Base-by-base conservation (phyloP, 345 rosid genomes). In the Mangifera indica region DNA sequence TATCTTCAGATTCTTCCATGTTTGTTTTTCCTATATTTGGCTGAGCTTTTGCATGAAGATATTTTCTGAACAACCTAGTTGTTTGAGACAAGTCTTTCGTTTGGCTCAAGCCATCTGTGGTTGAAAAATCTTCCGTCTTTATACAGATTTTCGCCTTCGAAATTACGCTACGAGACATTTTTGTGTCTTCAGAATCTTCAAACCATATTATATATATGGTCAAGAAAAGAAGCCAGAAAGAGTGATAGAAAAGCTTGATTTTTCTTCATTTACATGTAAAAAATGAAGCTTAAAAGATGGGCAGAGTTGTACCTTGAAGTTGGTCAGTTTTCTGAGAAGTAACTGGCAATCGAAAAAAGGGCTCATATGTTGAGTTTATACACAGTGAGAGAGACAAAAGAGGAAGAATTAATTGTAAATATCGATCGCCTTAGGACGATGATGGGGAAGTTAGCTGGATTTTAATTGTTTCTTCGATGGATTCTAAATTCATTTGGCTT, bases 21-120 rank as follows among this genome's bases (percentile, higher is more conserved):
- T 34, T 76, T 40, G 67, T 42, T 70, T 51, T 77, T 7, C 63
- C 59, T 1, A 15, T 37, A n/a, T 24, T 42, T 9, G 46, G 62
- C 7, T 62, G 66, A 21, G 56, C 4, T 64, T 69, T 72, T 26
- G 69, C 45, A 13, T 24, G 34, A 3, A 63, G 74, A 37, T 67
- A 68, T 55, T 73, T 78, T 62, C 74, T 63, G 51, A 78, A 73
- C 71, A 73, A 29, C 10, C 54, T 17, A 14, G 73, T 57, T 22
- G 67, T 60, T 40, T 69, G 69, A 60, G 74, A 56, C 74, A 46
- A 68, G n/a, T 68, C 72, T 1, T 61, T 29, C 32, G 48, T 15
- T 18, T 48, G 22, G 8, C 42, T 40, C 59, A 13, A 40, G 10
- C 60, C 73, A 14, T 4, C 66, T 18, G 22, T 18, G n/a, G 10